Evolutionary conservation across 768 basidiomycete genomes (phyloP).

Genomic region (Boletus rubescentipes): DNA sequence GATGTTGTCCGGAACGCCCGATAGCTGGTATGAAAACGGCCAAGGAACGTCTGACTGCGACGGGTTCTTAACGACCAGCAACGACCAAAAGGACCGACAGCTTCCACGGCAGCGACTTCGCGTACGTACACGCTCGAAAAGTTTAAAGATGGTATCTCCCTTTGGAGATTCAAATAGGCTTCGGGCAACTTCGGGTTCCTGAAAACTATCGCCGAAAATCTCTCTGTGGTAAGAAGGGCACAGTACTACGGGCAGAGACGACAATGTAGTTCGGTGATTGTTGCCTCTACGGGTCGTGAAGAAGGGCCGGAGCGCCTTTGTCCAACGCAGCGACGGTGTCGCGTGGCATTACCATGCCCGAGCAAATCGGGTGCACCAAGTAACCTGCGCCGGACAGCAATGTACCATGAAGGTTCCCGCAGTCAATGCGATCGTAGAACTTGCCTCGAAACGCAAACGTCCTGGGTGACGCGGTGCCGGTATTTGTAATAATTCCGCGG

Average conservation of each 20-base stretch:
- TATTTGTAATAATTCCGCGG: slow-evolving; percentile 15
- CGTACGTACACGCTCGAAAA: not conserved
- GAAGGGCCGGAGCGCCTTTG: slow-evolving; percentile 9
- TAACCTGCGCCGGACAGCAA: slow-evolving; percentile 12
- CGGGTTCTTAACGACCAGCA: too few species aligned
- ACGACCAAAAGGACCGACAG: not conserved
- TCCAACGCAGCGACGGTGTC: slow-evolving; percentile 8
- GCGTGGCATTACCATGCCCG: slow-evolving; percentile 12
- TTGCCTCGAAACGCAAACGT: slow-evolving; percentile 17
- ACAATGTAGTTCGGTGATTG: not conserved
- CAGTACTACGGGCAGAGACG: too few species aligned
- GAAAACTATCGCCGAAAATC: rapidly evolving
- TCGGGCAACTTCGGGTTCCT: not conserved
- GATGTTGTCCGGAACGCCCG: slow-evolving; percentile 10
- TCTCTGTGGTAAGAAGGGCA: not conserved
- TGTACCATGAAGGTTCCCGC: not conserved
- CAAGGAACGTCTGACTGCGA: slow-evolving; percentile 21
- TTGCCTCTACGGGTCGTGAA: not conserved
- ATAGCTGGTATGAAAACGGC: slow-evolving; percentile 12
- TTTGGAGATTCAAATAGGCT: not conserved
- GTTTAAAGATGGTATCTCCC: not conserved
- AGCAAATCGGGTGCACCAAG: slow-evolving; percentile 22
- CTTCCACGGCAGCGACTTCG: slow-evolving; percentile 3
- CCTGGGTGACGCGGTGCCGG: too few species aligned
- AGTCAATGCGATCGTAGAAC: not conserved